These are phyloP conservation scores for Testicularia cyperi DNA, from an alignment of 1,284 basidiomycete species.

Conservation along the genomic window DNA sequence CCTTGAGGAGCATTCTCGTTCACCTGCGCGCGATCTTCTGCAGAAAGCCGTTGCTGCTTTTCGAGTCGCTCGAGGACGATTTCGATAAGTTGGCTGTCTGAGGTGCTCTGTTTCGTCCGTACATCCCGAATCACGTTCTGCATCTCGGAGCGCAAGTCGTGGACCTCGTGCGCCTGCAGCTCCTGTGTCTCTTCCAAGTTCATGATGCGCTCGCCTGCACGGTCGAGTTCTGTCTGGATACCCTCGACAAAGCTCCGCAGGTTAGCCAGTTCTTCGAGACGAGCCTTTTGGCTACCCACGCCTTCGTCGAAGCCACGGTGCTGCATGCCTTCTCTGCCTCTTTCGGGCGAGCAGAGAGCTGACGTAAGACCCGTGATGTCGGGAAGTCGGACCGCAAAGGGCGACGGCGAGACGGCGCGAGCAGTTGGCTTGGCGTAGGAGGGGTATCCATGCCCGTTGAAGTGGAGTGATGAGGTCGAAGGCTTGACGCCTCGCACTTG, in stretches of 20 bases:
- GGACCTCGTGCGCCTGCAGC: conserved; percentile 36
- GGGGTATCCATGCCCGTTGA: conserved; percentile 30
- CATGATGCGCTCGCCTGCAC: conserved; percentile 37
- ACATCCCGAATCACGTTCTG: conserved; percentile 26
- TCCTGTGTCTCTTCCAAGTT: conserved; percentile 37
- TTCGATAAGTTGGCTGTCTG: conserved; percentile 19
- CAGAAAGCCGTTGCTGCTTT: too few species aligned
- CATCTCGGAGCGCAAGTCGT: conserved; percentile 28
- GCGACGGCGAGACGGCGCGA: conserved; percentile 5
- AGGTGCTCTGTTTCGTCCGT: conserved; percentile 1
- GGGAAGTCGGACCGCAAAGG: conserved; percentile 25
- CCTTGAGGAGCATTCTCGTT: not conserved
- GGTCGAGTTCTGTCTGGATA: conserved; percentile 37
- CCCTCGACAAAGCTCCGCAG: conserved; percentile 38
- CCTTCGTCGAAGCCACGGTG: conserved; percentile 30
- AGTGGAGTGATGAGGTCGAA: conserved; percentile 9
- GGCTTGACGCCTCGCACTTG: conserved; percentile 1
- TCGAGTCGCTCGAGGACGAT: conserved; percentile 16
- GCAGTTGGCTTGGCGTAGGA: conserved; percentile 7
- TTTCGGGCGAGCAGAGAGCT: conserved; percentile 37
- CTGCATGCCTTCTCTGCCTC: conserved; percentile 23
- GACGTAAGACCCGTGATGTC: conserved; percentile 47
- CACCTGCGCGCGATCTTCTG: not conserved
- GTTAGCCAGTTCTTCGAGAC: conserved; percentile 36
- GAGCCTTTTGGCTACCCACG: conserved; percentile 27